Conservation (phyloP, 2,329 filamentous ascomycete species). For the Stagonosporopsis cucurbitacearum region DNA sequence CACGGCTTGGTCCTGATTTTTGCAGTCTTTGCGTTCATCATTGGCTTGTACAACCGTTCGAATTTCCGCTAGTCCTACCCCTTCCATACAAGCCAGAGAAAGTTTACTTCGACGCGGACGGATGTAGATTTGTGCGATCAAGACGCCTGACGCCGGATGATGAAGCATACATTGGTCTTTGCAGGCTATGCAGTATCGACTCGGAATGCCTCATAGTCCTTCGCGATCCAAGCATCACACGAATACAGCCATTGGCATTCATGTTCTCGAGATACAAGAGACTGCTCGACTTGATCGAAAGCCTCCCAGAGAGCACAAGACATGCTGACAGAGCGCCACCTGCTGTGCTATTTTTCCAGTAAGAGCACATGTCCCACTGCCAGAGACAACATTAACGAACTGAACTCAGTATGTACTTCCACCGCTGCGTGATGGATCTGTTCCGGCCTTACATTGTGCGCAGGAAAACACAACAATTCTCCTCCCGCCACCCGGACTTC, state of each 20-base stretch:
- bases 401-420: not conserved
- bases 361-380: not conserved
- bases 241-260: not conserved
- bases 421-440: not conserved
- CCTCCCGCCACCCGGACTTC: not conserved
- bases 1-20: not conserved
- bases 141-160: not conserved
- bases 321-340: not conserved
- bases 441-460: not conserved
- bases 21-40: not conserved
- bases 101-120: not conserved
- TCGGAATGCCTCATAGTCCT: not conserved
- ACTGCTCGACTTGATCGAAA: not conserved
- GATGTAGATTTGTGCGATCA: not conserved
- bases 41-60: not conserved
- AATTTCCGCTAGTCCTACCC: not conserved
- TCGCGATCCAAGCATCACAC: not conserved
- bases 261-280: not conserved
- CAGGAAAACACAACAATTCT: not conserved
- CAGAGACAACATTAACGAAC: not conserved
- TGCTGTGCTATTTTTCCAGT: not conserved
- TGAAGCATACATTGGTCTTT: not conserved
- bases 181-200: not conserved
- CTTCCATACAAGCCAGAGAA: not conserved
- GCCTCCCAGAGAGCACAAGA: not conserved